phyloP scores from a whole-genome alignment of 1,284 basidiomycete genomes.

The Puccinia hordei region DNA sequence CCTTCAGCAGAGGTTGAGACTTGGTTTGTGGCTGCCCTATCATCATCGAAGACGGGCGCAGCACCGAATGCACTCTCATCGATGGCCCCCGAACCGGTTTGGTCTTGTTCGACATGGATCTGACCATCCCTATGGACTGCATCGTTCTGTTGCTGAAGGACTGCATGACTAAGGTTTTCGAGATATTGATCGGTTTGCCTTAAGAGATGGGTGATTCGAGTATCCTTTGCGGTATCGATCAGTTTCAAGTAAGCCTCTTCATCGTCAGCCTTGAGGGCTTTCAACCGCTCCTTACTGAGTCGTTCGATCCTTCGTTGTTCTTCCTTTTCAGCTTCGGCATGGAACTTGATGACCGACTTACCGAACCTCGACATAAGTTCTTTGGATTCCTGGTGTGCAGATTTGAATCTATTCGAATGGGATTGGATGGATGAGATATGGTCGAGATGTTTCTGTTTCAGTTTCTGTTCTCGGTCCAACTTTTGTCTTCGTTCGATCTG shows the following conservation, averaged over 20 bases:
- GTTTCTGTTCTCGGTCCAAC: constrained; percentile 84
- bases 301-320: constrained; percentile 76
- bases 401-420: constrained; percentile 76
- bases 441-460: constrained; percentile 94
- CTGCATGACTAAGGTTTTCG: constrained; percentile 90
- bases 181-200: constrained; percentile 93
- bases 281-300: constrained; percentile 95
- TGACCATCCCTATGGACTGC: constrained; percentile 63
- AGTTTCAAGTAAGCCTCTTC: constrained; percentile 99
- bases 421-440: constrained; percentile 84
- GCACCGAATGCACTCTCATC: constrained; percentile 58
- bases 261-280: constrained; percentile 95
- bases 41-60: constrained; percentile 61
- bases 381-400: constrained; percentile 65
- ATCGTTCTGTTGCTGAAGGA: constrained; percentile 89
- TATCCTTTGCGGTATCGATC: constrained; percentile 98
- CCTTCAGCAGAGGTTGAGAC: constrained; percentile 64
- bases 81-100: constrained; percentile 48
- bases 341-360: constrained; percentile 62
- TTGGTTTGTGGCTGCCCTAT: constrained; percentile 63
- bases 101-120: constrained; percentile 35
- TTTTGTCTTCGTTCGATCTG: constrained; percentile 88
- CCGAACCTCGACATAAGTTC: constrained; percentile 54
- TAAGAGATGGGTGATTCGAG: constrained; percentile 93
- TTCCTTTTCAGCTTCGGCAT: constrained; percentile 62